Conservation (phyloP, 2,329 filamentous ascomycete genomes). For the Onygena corvina region DNA sequence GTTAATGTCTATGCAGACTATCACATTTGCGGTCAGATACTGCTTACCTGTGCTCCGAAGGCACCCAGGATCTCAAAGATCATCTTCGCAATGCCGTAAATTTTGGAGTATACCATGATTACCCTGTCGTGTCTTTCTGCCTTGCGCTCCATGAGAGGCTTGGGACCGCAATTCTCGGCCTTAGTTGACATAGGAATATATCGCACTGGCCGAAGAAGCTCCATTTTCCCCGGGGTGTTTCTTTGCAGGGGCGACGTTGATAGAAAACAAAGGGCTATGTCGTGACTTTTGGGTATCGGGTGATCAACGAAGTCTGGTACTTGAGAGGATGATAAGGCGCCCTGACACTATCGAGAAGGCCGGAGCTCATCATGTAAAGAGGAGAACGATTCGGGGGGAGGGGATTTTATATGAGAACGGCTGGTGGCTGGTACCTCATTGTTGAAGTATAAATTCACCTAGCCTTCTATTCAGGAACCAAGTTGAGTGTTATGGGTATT, state of each 20-base stretch:
- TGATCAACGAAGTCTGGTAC: neutral
- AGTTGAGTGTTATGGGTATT: constrained; percentile 1
- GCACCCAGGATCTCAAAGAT: constrained; percentile 23
- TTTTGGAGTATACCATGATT: constrained; percentile 23
- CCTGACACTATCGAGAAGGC: neutral
- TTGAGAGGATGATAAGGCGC: neutral
- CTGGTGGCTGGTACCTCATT: neutral
- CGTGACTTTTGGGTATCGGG: neutral
- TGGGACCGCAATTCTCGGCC: neutral
- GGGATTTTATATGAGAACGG: neutral
- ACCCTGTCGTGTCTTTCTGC: constrained; percentile 21
- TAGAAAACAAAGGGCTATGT: neutral
- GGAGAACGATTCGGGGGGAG: neutral
- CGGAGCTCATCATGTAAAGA: neutral
- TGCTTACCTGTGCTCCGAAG: constrained; percentile 27
- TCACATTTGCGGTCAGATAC: neutral
- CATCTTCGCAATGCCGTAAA: constrained; percentile 30
- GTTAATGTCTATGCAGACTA: neutral
- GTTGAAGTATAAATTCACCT: neutral
- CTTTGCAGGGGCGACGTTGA: neutral
- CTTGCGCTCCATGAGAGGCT: constrained; percentile 14
- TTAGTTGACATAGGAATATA: constrained; percentile 3
- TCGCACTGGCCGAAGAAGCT: constrained; percentile 6
- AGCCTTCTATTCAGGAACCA: neutral
- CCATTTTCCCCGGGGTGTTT: neutral